These are phyloP conservation scores for Coniochaeta ligniaria DNA, from an alignment of 2,329 filamentous ascomycete species.

Conservation along the genomic window DNA sequence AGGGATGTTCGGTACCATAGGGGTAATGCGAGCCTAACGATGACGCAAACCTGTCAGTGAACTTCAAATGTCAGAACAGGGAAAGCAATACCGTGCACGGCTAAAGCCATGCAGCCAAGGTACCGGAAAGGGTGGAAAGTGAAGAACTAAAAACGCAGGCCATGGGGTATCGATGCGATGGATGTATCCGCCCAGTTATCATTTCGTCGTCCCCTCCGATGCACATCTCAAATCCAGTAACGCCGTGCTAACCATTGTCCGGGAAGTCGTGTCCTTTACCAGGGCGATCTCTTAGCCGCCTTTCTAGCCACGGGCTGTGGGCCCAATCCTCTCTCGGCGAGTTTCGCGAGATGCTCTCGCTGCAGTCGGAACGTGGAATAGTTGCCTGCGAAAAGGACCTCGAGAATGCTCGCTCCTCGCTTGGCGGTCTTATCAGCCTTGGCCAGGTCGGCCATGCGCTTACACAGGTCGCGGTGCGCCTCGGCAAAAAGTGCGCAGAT, in stretches of 20 bases:
- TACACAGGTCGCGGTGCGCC: slow-evolving; percentile 50
- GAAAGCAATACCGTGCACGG: not conserved
- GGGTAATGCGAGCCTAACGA: not conserved
- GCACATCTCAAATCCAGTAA: not conserved
- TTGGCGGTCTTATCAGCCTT: slow-evolving; percentile 18
- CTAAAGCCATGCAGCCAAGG: not conserved
- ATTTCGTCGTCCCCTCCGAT: not conserved
- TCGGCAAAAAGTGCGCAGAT: slow-evolving; percentile 65
- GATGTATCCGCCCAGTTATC: not conserved
- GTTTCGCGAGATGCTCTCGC: slow-evolving; percentile 51
- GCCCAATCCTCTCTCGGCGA: slow-evolving; percentile 32
- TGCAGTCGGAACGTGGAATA: slow-evolving; percentile 69
- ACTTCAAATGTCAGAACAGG: not conserved
- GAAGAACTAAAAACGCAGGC: not conserved
- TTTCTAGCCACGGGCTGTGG: not conserved
- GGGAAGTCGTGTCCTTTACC: not conserved
- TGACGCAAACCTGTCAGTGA: not conserved
- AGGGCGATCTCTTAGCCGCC: not conserved
- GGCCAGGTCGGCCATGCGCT: slow-evolving; percentile 48
- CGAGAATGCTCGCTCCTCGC: slow-evolving; percentile 53
- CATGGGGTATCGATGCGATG: not conserved
- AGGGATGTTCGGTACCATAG: not conserved
- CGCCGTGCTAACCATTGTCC: not conserved
- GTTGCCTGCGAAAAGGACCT: slow-evolving; percentile 66
- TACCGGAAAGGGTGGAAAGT: not conserved